These are phyloP conservation scores for Pseudozyma hubeiensis DNA, from an alignment of 1,284 basidiomycete genomes.

Conservation along the genomic window DNA sequence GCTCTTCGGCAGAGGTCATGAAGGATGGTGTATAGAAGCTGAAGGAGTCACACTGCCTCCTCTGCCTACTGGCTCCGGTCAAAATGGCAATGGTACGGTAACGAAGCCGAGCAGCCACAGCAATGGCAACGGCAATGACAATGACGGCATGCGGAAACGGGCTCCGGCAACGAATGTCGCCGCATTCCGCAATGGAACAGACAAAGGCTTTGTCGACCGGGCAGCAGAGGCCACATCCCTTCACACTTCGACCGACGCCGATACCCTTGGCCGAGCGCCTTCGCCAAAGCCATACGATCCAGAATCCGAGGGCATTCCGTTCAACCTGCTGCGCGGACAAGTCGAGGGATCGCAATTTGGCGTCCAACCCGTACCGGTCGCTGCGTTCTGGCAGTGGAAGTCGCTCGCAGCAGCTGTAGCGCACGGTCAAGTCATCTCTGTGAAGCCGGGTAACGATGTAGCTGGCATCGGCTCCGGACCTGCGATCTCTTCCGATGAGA, in stretches of 20 bases:
- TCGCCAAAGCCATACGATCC: constrained; percentile 12
- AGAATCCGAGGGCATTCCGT: constrained; percentile 1
- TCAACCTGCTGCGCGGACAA: constrained; percentile 17
- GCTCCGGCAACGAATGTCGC: too few relatives aligned
- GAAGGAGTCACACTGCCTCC: constrained; percentile 30
- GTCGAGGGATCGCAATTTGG: constrained; percentile 7
- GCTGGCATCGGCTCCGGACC: constrained; percentile 26
- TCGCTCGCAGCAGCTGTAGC: constrained; percentile 19
- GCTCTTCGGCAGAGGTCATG: constrained; percentile 29
- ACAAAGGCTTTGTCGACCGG: constrained; percentile 1
- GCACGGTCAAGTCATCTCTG: constrained; percentile 17
- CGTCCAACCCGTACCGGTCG: constrained; percentile 7
- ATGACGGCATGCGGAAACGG: too few relatives aligned
- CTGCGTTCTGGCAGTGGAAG: constrained; percentile 43
- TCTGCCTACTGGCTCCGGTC: constrained; percentile 4
- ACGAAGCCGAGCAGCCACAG: neutral
- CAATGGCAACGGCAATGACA: neutral
- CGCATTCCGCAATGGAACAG: too few relatives aligned
- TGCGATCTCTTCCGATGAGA: constrained; percentile 13
- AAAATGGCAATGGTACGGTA: neutral
- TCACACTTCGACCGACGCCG: neutral
- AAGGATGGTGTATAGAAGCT: constrained; percentile 41
- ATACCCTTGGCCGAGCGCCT: constrained; percentile 7
- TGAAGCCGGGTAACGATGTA: constrained; percentile 32
- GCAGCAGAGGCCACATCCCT: constrained; percentile 15